These are phyloP conservation scores for Cenococcum geophilum DNA, from an alignment of 495 filamentous ascomycete species.

Conservation along the genomic window DNA sequence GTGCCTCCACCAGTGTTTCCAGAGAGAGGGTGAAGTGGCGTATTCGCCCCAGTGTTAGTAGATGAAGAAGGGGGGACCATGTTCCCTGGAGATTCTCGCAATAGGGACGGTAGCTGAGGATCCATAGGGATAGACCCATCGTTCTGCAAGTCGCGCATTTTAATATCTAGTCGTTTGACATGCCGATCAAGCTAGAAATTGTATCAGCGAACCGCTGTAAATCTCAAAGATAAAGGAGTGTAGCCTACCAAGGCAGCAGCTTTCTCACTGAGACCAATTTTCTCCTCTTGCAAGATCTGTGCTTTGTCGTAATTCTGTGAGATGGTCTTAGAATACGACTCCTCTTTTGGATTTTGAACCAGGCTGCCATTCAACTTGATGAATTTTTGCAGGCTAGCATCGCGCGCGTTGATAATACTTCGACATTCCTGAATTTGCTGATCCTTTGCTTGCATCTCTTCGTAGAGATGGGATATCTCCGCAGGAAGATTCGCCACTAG, in stretches of 20 bases:
- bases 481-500: slow-evolving; percentile 79
- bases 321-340: slow-evolving; percentile 62
- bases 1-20: slow-evolving; percentile 32
- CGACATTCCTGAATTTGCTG: slow-evolving; percentile 67
- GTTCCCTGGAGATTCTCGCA: slow-evolving; percentile 54
- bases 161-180: slow-evolving; percentile 75
- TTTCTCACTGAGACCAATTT: slow-evolving; percentile 73
- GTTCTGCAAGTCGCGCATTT: slow-evolving; percentile 76
- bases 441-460: slow-evolving; percentile 92
- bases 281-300: slow-evolving; percentile 76
- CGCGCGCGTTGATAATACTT: slow-evolving; percentile 65
- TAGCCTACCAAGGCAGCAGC: slow-evolving; percentile 54
- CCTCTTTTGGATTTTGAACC: slow-evolving; percentile 79
- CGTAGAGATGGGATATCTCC: slow-evolving; percentile 86
- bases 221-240: neutral
- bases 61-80: slow-evolving; percentile 48
- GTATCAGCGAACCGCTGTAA: neutral
- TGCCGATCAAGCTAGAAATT: slow-evolving; percentile 66
- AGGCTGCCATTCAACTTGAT: slow-evolving; percentile 80
- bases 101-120: slow-evolving; percentile 70
- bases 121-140: slow-evolving; percentile 73
- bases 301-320: slow-evolving; percentile 63
- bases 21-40: slow-evolving; percentile 42
- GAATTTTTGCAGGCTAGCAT: slow-evolving; percentile 81
- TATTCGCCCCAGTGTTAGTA: slow-evolving; percentile 42